phyloP scores from a whole-genome alignment of 768 basidiomycete genomes.

The Rubroboletus pulcherrimus region DNA sequence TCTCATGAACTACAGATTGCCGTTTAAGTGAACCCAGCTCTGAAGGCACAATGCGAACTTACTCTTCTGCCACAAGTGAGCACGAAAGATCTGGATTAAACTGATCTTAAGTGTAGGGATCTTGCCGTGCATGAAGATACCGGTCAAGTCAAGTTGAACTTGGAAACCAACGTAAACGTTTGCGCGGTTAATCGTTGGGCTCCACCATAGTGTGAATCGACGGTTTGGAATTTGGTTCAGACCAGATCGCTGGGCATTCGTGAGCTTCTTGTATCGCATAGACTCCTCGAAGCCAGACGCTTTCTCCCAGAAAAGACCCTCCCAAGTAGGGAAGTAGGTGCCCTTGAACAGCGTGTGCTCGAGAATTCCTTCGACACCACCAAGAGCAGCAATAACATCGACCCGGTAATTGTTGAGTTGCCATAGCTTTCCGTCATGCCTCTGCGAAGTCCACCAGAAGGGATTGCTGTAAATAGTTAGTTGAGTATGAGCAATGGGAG shows the following conservation, averaged over 20 bases:
- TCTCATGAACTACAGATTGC: constrained; percentile 66
- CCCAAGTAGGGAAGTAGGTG: constrained; percentile 97
- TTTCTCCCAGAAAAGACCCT: constrained; percentile 99
- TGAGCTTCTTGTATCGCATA: constrained; percentile 94
- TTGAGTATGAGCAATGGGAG: background rate
- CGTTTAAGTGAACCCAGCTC: constrained; percentile 3
- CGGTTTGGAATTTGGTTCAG: constrained; percentile 97
- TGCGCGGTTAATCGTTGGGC: constrained; percentile 97
- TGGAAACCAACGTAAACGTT: constrained; percentile 99
- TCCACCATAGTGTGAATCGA: constrained; percentile 99
- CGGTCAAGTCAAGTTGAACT: constrained; percentile 96
- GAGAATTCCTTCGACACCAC: constrained; percentile 93
- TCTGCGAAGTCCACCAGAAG: constrained; percentile 99
- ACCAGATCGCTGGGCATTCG: constrained; percentile 98
- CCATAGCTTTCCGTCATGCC: constrained; percentile 96
- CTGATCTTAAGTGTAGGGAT: constrained; percentile 98
- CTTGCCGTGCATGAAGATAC: constrained; percentile 98
- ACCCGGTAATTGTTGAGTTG: constrained; percentile 98
- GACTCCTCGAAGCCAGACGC: constrained; percentile 96
- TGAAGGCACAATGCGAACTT: constrained; percentile 35
- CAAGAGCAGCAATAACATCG: constrained; percentile 96
- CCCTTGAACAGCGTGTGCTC: constrained; percentile 98
- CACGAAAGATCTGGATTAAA: constrained; percentile 99
- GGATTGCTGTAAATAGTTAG: constrained; percentile 64
- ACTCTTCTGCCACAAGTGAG: constrained; percentile 99